Base-by-base conservation (phyloP, 129 eudicot species). In the Kitagawia praeruptora region DNA sequence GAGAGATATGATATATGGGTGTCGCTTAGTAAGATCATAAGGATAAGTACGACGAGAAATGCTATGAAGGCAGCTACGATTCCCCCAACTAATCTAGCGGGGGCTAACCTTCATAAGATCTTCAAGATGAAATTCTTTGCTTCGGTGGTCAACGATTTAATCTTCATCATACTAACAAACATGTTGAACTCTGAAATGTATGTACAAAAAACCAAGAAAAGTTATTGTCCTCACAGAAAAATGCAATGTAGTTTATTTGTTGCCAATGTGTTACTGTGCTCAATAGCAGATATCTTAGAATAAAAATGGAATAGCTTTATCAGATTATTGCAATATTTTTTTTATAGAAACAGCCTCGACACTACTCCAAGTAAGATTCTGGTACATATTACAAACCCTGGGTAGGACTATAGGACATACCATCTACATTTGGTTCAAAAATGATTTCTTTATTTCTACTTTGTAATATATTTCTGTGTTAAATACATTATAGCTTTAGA, bases 1-100 rank as follows among this genome's bases (percentile, higher is more conserved):
- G 93, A 86, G 15, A 92, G 85, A 27, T 88, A 87, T 28, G 79
- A 64, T 45, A 92, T 80, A 70, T 80, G 80, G 25, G 80, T 84
- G 75, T 63, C 81, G 77, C 56, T 42, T 23, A 81, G 39, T 41
- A 81, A 63, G 67, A 79, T 63, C 3, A 85, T 48, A 38, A 89
- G 63, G 28, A 86, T 54, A 42, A 87, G 54, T 13, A 81, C 11
- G 46, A 75, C 16, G 31, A 40, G 49, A 46, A 72, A 75, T 38
- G 79, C 25, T 48, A 51, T 72, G 39, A 71, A 18, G 0, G 81
- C 47, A 28, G 46, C 81, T 21, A 64, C 14, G 0, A 78, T 12
- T 44, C 81, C 81, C 73, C 61, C 53, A 64, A 66, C 38, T 16
- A 66, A 74, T 41, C 47, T 74, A 31, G 37, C 74, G 0, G 37